Base-by-base conservation (phyloP, 2,329 filamentous ascomycete species). In the Monosporascus ibericus region DNA sequence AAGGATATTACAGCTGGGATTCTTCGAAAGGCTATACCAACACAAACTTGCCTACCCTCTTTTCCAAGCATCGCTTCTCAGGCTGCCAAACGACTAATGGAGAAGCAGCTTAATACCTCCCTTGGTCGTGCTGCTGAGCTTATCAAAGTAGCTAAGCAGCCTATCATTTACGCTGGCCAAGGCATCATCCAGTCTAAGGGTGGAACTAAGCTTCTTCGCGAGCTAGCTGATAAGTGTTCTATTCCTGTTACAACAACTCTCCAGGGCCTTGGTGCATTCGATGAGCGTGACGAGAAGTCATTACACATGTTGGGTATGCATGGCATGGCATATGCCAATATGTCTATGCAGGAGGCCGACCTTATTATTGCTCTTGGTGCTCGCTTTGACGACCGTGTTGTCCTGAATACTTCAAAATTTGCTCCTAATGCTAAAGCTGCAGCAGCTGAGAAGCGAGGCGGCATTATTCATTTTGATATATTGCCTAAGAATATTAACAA, bases 401-500 rank as follows among this genome's bases (percentile, higher is more conserved):
- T 91, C 14, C 76, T 82, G 27, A 88, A 80, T 68, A 79, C 96
- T 49, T 72, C 83, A 63, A 95, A 92, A 69, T 99, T 97, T 61
- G 94, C 92, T 0, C 94, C 94, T 4, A 83, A 82, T 49, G 94
- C 94, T 44, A 94, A 88, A 73, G 82, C 84, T 17, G 94, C 94
- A 0, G 92, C 90, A 5, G 78, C 81, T 9, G 89, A 96, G 74
- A 85, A 85, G 50, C 88, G 91, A 57, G 94, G 94, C 63, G 94
- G 94, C 65, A 97, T 99, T 64, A 82, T 97, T 17, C 92, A 99
- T 72, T 97, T 97, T 65, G 92, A 97, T 69, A 92, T 99, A 65
- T 88, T 97, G 87, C 92, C 94, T 63, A 99, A 99, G 85, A 97
- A 99, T 78, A 97, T 97, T 76, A 97, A 97, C 84, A 99, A 97